Conservation (phyloP, 1,284 basidiomycete genomes). For the Ustilago shanxiensis region DNA sequence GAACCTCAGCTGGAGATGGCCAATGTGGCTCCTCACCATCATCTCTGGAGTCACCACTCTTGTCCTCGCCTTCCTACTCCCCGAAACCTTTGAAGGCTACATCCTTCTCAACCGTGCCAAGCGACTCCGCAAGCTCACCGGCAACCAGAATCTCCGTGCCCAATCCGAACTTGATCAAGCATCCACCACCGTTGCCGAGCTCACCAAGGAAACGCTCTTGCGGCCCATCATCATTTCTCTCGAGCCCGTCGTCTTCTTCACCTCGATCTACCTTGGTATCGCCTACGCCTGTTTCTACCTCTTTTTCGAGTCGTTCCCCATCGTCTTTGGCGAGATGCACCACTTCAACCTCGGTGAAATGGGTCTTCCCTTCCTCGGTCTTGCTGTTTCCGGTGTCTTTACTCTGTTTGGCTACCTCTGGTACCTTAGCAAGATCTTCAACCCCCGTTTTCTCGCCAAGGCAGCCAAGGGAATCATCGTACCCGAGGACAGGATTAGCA, state of each 20-base stretch:
- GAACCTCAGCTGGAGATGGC: conserved; percentile 67
- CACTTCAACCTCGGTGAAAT: conserved; percentile 54
- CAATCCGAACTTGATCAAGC: conserved; percentile 33
- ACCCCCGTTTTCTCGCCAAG: conserved; percentile 48
- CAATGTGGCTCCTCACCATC: conserved; percentile 63
- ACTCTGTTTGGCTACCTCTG: conserved; percentile 38
- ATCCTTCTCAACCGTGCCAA: conserved; percentile 64
- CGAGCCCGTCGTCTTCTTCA: conserved; percentile 49
- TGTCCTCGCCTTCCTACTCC: conserved; percentile 61
- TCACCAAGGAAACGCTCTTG: conserved; percentile 47
- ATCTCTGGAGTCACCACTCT: conserved; percentile 58
- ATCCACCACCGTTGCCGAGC: conserved; percentile 18
- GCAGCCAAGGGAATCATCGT: conserved; percentile 71
- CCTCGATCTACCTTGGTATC: conserved; percentile 25
- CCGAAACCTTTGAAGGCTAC: conserved; percentile 67
- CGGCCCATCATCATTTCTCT: conserved; percentile 34
- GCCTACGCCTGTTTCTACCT: conserved; percentile 33
- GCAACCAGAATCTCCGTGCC: conserved; percentile 48
- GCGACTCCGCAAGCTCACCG: conserved; percentile 63
- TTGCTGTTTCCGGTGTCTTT: conserved; percentile 28
- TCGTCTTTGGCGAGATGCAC: conserved; percentile 49
- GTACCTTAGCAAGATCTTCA: conserved; percentile 40
- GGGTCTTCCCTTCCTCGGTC: conserved; percentile 47
- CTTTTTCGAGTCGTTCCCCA: conserved; percentile 49
- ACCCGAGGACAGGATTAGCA: conserved; percentile 71